Conservation (phyloP, 495 filamentous ascomycete species). For the Baudoinia panamericana region DNA sequence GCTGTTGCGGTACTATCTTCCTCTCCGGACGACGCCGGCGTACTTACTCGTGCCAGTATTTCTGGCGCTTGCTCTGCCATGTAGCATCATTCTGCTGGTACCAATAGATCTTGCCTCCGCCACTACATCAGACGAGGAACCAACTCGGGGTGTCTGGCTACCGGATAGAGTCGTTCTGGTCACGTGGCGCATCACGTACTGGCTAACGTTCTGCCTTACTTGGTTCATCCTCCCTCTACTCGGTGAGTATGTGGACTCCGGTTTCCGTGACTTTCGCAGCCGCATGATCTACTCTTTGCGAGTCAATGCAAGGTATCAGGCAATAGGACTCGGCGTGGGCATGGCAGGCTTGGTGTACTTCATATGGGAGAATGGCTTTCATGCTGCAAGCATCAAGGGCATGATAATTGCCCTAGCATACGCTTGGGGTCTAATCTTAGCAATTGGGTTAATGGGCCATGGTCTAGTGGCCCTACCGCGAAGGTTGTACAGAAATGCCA, state of each 20-base stretch:
- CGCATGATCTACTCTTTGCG: conserved; percentile 71
- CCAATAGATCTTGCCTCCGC: conserved; percentile 92
- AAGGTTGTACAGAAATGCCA: conserved; percentile 60
- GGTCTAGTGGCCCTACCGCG: conserved; percentile 85
- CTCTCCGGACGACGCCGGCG: conserved; percentile 76
- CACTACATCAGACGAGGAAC: conserved; percentile 39
- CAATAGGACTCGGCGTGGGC: conserved; percentile 59
- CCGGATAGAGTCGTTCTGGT: conserved; percentile 60
- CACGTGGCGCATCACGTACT: conserved; percentile 87
- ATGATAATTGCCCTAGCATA: conserved; percentile 88
- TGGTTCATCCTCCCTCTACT: conserved; percentile 92
- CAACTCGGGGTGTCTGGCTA: conserved; percentile 48
- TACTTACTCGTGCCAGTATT: conserved; percentile 89
- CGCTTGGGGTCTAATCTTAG: conserved; percentile 78
- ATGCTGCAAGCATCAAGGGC: conserved; percentile 52
- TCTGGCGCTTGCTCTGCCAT: conserved; percentile 80
- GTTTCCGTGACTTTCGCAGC: conserved; percentile 71
- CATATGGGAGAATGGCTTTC: conserved; percentile 62
- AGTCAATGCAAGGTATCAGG: conserved; percentile 76
- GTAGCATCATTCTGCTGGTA: conserved; percentile 85
- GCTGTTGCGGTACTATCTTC: conserved; percentile 75
- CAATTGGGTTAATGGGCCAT: conserved; percentile 95
- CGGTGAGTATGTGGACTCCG: conserved; percentile 84
- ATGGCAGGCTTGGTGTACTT: conserved; percentile 69
- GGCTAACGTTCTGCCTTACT: conserved; percentile 88